Evolutionary conservation across 208 protist genomes (phyloP), one percentile per base, ranked within the genome.

Genomic region (Trypanosoma avium): DNA sequence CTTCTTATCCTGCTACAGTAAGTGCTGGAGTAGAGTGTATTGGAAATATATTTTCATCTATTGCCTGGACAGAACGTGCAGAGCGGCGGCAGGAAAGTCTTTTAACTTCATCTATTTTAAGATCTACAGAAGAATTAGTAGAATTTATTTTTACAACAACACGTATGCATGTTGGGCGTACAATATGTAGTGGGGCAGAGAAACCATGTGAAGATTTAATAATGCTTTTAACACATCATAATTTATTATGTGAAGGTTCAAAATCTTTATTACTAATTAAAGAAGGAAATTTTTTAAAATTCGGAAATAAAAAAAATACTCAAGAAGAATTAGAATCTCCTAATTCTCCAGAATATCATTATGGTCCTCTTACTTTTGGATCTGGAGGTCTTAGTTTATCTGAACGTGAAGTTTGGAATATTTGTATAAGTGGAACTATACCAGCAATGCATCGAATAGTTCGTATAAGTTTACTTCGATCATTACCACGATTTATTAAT

Each of bases 21-120:
- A 77, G 75, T 19, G 68, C 79, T 32, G 85, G 79, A 10, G 75
- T 84, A 50, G 75, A 84, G 55, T 67, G 69, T n/a, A 70, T 84
- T 26, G 64, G 69, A 38, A 57, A 71, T 43, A 24, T 71, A 21
- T 64, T n/a, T 67, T 88, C 35, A 36, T 82, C 45, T 55, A 82
- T 59, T 65, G 68, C 29, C 19, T 92, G n/a, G 70, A 73, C 32
- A 42, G 52, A 40, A 72, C 52, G 15, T 30, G 70, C 52, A n/a
- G 70, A 57, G 58, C 50, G 42, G 12, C 26, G n/a, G 30, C 40
- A 26, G 26, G 40, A 57, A 46, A 21, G 12, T 21, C 55, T 40
- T 19, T 42, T 9, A 40, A 53, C 75, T n/a, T 9, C 57, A 33
- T 45, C 53, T 15, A 61, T 73, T 0, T 61, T 91, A 21, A 67